phyloP scores from a whole-genome alignment of 139 green algal species.

The Chlorella sp. region DNA sequence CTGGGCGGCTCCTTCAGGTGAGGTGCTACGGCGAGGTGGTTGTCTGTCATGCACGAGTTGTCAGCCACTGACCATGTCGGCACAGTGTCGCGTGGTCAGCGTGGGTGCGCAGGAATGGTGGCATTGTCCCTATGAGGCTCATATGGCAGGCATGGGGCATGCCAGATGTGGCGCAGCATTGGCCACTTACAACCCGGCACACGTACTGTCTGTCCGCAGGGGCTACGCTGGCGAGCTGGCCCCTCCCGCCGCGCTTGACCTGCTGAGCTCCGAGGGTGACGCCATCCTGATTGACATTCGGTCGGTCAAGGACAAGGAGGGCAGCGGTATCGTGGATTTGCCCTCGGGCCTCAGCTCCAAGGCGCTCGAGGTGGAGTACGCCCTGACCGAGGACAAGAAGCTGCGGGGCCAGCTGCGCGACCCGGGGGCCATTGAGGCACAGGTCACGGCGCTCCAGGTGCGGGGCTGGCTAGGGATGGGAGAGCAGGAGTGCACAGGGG shows the following conservation, averaged over 20 bases:
- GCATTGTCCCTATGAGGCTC: too few species aligned
- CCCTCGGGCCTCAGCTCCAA: conserved; percentile 38
- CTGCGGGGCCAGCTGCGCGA: conserved; percentile 64
- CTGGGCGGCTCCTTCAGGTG: conserved; percentile 28
- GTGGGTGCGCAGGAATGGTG: neutral
- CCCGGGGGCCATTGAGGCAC: conserved; percentile 34
- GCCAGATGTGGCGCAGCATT: neutral
- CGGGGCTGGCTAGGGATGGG: neutral
- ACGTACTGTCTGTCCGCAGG: too few species aligned
- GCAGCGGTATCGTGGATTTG: conserved; percentile 67
- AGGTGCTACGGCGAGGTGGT: too few species aligned
- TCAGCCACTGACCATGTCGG: neutral
- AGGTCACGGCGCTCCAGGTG: conserved; percentile 72
- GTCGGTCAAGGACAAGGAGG: conserved; percentile 65
- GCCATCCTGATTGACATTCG: conserved; percentile 80
- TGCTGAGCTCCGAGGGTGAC: conserved; percentile 37
- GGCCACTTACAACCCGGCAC: too few species aligned
- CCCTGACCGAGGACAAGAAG: conserved; percentile 56
- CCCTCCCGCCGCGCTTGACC: conserved; percentile 58
- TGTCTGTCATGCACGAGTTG: neutral
- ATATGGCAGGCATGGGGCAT: neutral
- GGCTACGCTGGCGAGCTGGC: conserved; percentile 22
- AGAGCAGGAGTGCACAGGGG: neutral
- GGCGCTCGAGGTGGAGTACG: conserved; percentile 76
- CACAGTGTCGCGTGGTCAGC: neutral